A percentile compares a stretch with the other conserved stretches of the same genome.
phyloP scores from a whole-genome alignment of 768 basidiomycete genomes.

The Brasilioporus rufonigricans region DNA sequence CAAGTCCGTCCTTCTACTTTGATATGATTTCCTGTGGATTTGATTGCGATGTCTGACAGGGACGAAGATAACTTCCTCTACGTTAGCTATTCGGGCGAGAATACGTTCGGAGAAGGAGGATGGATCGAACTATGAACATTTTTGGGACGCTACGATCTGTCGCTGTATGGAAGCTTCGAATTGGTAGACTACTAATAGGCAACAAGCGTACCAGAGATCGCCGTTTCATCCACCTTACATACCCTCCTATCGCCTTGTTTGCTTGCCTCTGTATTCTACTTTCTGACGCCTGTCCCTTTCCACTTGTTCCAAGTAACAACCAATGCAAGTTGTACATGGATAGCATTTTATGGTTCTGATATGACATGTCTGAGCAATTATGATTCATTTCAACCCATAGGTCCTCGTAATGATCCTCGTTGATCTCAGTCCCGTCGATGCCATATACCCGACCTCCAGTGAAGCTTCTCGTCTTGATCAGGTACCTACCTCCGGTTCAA shows the following conservation, averaged over 20 bases:
- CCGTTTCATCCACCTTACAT: constrained; percentile 23
- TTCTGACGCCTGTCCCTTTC: constrained; percentile 10
- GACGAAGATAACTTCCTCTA: constrained; percentile 99
- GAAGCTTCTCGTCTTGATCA: not conserved
- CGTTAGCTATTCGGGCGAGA: constrained; percentile 98
- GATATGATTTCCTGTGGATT: constrained; percentile 8
- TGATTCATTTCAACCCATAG: no score
- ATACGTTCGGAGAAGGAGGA: constrained; percentile 72
- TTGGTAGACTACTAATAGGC: constrained; percentile 29
- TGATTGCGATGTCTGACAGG: constrained; percentile 45
- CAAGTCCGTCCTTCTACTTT: constrained; percentile 62
- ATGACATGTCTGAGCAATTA: no score
- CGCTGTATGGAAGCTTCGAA: constrained; percentile 19
- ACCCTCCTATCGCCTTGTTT: constrained; percentile 24
- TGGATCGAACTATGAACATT: constrained; percentile 33
- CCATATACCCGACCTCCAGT: not conserved
- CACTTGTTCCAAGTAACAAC: constrained; percentile 16
- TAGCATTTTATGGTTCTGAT: not conserved
- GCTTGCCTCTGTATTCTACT: constrained; percentile 30
- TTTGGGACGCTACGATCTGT: constrained; percentile 19
- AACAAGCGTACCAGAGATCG: constrained; percentile 23
- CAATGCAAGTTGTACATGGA: constrained; percentile 20
- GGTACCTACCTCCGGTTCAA: not conserved
- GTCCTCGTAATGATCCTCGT: no score
- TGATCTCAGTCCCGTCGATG: no score